Conservation (phyloP, 2,329 filamentous ascomycete species). For the Diaporthe ampelina region DNA sequence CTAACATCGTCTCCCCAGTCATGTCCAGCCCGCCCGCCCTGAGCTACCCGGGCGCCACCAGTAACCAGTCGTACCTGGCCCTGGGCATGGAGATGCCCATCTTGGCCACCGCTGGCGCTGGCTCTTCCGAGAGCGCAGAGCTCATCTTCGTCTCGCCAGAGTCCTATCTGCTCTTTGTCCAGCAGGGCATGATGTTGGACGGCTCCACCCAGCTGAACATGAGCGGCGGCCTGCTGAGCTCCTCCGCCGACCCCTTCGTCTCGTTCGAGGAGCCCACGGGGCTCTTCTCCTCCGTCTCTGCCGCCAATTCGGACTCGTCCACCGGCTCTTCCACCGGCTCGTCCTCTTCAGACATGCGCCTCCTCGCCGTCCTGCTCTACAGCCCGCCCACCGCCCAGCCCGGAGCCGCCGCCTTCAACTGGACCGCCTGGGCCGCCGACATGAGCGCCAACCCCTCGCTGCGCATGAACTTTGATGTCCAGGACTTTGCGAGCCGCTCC, state of each 20-base stretch:
- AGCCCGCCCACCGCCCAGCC: constrained; percentile 8
- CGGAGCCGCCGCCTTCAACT: constrained; percentile 33
- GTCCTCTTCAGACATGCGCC: constrained; percentile 39
- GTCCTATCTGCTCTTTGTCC: constrained; percentile 41
- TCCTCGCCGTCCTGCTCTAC: constrained; percentile 39
- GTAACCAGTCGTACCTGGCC: constrained; percentile 35
- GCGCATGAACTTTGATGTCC: constrained; percentile 38
- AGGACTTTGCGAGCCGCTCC: constrained; percentile 36
- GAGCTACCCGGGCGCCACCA: constrained; percentile 30
- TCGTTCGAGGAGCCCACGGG: constrained; percentile 45
- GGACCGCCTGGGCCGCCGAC: constrained; percentile 37
- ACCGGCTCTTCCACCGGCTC: constrained; percentile 43
- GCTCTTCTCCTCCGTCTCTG: constrained; percentile 47
- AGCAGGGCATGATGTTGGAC: constrained; percentile 39
- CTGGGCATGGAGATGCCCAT: constrained; percentile 41
- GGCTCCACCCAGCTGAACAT: constrained; percentile 38
- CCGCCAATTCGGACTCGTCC: neutral
- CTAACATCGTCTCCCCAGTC: neutral
- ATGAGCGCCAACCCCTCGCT: constrained; percentile 35
- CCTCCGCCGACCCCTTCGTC: constrained; percentile 41
- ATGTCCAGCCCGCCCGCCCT: constrained; percentile 35
- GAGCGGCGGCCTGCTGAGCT: constrained; percentile 41
- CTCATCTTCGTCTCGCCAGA: constrained; percentile 37
- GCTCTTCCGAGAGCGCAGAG: constrained; percentile 35
- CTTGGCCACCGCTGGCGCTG: constrained; percentile 36